Evolutionary conservation across 208 protist genomes (phyloP), one percentile per base, ranked within the genome.

Genomic region (Leishmania gerbilli): DNA sequence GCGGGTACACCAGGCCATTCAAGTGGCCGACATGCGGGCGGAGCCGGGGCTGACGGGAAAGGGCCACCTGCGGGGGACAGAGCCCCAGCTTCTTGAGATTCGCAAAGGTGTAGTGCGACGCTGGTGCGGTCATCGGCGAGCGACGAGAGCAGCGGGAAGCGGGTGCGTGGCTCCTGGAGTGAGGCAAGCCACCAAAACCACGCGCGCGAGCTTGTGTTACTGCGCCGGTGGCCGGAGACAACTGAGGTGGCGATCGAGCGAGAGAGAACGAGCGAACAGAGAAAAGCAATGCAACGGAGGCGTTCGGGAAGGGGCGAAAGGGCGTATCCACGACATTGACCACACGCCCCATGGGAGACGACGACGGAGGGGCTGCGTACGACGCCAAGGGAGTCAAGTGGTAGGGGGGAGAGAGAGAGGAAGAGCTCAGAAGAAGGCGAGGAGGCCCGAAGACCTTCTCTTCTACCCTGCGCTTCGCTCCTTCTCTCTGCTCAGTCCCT

Each of bases 41-140:
- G 27, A 96, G 90, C 3, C 94, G 91, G 0, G 94, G 94, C 86
- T 94, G 84, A 7, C 94, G 91, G 0, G 94, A 97, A 47, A 97
- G 88, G 37, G 76, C 94, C 27, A 95, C 79, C 84, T 97, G 94
- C 62, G 92, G 83, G 7, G 88, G 86, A 2, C 88, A 79, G 9
- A 97, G 82, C 34, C 94, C 94, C 24, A 88, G 84, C 31, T 86
- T 77, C 79, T 91, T 91, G 8, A 97, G 83, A 74, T 85, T 78
- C 24, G 94, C 91, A 24, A 94, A 62, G 9, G 87, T 89, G 81
- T 96, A 97, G 81, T 97, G 94, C 42, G 84, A 77, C 42, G 89
- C 74, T n/a, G 90, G 81, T 45, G 88, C 80, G 9, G 87, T 67
- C 87, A 91, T 93, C 24, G 3, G 9, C 47, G 13, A 37, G 51